These are phyloP conservation scores for Tetradesmus obliquus DNA, from an alignment of 139 green algal species.

Conservation along the genomic window DNA sequence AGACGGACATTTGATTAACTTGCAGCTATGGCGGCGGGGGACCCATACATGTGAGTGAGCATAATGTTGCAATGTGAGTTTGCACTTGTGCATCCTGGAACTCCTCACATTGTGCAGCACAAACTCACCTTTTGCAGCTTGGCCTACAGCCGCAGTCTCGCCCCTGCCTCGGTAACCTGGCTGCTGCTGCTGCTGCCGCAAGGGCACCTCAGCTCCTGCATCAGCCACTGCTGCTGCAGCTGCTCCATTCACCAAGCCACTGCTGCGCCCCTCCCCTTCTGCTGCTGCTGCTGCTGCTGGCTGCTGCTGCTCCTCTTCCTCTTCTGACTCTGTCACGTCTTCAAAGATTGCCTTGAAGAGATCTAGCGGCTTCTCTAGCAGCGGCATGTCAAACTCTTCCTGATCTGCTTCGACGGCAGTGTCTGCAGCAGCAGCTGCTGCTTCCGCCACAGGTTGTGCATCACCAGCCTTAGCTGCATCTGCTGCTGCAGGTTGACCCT, in stretches of 20 bases:
- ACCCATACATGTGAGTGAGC: neutral
- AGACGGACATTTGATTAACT: too few species aligned
- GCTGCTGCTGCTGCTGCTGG: constrained; percentile 21
- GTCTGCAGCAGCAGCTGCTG: neutral
- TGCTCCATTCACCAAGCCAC: neutral
- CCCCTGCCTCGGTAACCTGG: constrained; percentile 12
- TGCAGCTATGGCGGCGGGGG: too few species aligned
- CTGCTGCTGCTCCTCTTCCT: constrained; percentile 54
- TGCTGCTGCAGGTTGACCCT: neutral
- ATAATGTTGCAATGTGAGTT: too few species aligned
- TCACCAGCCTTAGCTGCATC: neutral
- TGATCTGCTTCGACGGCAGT: constrained; percentile 4
- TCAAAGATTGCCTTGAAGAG: constrained; percentile 93
- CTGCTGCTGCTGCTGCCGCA: constrained; percentile 43
- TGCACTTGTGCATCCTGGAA: too few species aligned
- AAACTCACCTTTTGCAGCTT: constrained; percentile 29
- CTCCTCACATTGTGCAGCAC: neutral
- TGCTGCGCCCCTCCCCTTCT: neutral
- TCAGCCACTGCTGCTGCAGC: constrained; percentile 1
- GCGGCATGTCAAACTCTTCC: constrained; percentile 1
- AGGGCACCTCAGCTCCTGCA: neutral
- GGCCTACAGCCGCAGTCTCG: neutral
- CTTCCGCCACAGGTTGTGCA: neutral
- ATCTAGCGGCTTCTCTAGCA: constrained; percentile 75
- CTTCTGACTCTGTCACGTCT: constrained; percentile 66